Base-by-base conservation (phyloP, 2,329 filamentous ascomycete genomes). In the Scedosporium boydii region DNA sequence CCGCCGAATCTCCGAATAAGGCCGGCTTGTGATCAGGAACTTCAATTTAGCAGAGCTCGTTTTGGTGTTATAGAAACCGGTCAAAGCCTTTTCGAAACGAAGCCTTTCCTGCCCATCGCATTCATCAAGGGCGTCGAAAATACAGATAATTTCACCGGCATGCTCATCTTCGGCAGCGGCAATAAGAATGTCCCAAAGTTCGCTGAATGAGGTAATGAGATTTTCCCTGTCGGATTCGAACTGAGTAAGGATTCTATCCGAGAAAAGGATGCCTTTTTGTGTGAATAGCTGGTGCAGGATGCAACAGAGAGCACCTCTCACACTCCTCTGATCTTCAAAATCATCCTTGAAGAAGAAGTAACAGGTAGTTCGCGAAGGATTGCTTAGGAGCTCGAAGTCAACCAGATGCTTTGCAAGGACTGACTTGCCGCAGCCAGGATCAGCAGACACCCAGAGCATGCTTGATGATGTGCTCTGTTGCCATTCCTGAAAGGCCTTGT, bases 281-380 rank as follows among this genome's bases (percentile, higher is more conserved):
- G 9, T 48, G 58, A 78, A 73, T 1, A 79, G 63, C 41, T 78
- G 76, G n/a, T 71, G 72, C 4, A 79, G 48, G 0, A 78, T 66
- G 23, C 69, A 71, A 29, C 71, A 69, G 0, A 78, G 55, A 16
- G 75, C 76, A 48, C 38, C 65, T 14, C 63, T 64, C 4, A 66
- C 38, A 6, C 58, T 70, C 12, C 63, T 73, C 46, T 77, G 74
- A 21, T 75, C 71, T 4, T 71, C 67, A 26, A 70, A 72, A 27
- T 77, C 75, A 23, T 77, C 75, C 42, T 77, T 77, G 69, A 78
- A 79, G 65, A 79, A 79, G 67, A 77, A 80, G 60, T 78, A 78
- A 55, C 73, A 76, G 4, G 67, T 68, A 0, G 67, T 72, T 18
- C 65, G 67, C 0, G 60, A 60, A 1, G 55, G 16, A 0, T 38